Conservation (phyloP, 2,329 filamentous ascomycete species). For the Tolypocladium album region DNA sequence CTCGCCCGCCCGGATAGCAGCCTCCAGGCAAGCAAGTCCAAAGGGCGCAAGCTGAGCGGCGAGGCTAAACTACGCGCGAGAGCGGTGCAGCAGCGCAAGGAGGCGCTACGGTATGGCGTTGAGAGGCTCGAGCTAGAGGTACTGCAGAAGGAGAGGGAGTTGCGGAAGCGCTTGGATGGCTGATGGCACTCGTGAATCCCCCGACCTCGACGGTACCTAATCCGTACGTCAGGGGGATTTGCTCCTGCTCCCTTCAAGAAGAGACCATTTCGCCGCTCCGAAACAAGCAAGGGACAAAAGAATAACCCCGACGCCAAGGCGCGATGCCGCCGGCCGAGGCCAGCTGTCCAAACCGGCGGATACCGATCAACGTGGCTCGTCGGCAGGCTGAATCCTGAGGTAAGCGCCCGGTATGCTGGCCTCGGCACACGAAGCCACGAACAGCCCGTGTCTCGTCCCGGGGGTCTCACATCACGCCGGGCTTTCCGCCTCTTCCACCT, state of each 20-base stretch:
- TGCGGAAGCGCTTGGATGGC: conserved; percentile 33
- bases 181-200: neutral
- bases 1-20: conserved; percentile 21
- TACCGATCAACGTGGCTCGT: conserved; percentile 3
- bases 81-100: conserved; percentile 69
- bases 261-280: neutral
- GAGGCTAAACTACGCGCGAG: conserved; percentile 40
- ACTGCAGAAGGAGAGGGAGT: conserved; percentile 58
- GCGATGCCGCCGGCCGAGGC: too few species aligned
- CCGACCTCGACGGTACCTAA: neutral
- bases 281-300: neutral
- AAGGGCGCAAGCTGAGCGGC: conserved; percentile 34
- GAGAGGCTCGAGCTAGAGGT: conserved; percentile 79
- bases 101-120: conserved; percentile 76
- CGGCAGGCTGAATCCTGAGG: conserved; percentile 8
- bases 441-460: neutral
- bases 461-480: neutral
- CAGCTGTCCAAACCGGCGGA: neutral
- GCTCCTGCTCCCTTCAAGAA: neutral
- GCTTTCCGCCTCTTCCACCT: neutral
- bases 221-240: neutral
- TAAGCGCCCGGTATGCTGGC: neutral
- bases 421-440: neutral
- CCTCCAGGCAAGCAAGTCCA: conserved; percentile 8
- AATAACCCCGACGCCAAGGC: neutral